Evolutionary conservation across 179 eudicot genomes (phyloP).

Genomic region (Vitellaria paradoxa): DNA sequence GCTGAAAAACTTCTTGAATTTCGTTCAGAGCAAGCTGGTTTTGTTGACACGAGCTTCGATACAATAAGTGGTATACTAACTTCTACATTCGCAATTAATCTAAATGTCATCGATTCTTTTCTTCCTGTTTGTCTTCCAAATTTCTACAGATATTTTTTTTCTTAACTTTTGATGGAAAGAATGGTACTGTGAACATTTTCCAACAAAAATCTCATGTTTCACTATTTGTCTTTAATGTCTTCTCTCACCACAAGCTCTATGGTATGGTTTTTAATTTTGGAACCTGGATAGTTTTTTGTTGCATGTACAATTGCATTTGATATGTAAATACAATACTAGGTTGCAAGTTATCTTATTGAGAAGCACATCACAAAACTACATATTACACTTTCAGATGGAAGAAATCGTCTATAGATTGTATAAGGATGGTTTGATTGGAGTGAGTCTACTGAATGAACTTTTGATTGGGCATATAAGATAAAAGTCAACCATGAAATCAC

Average conservation of each 20-base stretch:
- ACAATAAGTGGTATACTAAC: conserved; percentile 80
- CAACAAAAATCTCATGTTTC: background rate
- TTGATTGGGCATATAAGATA: background rate
- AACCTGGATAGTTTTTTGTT: background rate
- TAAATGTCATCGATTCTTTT: background rate
- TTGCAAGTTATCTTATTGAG: background rate
- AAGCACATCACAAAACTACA: background rate
- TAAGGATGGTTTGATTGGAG: background rate
- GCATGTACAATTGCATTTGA: too few relatives aligned
- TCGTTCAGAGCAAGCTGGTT: conserved; percentile 86
- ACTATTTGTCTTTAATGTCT: background rate
- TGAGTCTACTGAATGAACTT: background rate
- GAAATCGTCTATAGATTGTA: background rate
- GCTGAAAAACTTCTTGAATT: conserved; percentile 82
- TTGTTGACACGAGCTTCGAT: conserved; percentile 88
- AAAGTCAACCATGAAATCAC: background rate
- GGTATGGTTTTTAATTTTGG: background rate
- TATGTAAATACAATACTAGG: background rate
- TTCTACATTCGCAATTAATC: conserved; percentile 3
- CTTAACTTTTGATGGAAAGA: background rate
- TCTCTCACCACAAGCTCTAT: background rate
- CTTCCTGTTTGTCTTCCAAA: background rate
- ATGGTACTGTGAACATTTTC: background rate
- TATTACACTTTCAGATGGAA: background rate
- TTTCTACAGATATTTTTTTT: background rate